A percentile compares a stretch with the other conserved stretches of the same genome.
Conservation (phyloP, 306 rosid genomes). For the Castanea mollissima region DNA sequence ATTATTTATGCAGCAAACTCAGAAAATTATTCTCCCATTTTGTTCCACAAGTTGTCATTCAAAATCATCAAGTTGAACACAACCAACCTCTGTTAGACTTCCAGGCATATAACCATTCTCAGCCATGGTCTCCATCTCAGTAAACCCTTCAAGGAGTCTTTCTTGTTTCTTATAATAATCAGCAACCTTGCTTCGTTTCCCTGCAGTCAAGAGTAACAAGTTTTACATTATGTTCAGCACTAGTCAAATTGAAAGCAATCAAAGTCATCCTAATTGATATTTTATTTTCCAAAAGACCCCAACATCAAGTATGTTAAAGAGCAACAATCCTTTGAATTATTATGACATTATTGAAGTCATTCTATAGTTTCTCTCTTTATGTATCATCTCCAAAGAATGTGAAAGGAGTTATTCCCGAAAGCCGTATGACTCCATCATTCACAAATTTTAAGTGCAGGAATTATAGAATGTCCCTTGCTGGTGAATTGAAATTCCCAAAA, state of each 20-base stretch:
- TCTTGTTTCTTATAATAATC: slow-evolving; percentile 76
- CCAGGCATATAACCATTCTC: slow-evolving; percentile 38
- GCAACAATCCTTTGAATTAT: background rate
- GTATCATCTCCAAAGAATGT: no score
- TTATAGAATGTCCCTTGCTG: no score
- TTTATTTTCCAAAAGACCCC: background rate
- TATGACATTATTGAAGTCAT: background rate
- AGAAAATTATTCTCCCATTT: no score
- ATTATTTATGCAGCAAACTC: no score
- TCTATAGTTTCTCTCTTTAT: no score
- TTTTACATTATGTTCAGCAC: background rate
- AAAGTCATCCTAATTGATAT: background rate
- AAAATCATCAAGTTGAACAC: background rate
- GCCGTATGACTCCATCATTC: no score
- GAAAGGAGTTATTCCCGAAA: no score
- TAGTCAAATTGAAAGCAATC: background rate
- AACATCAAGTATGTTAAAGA: background rate
- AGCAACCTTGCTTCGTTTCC: slow-evolving; percentile 53
- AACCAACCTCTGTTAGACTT: slow-evolving; percentile 60
- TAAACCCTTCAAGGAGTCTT: slow-evolving; percentile 71
- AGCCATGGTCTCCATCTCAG: slow-evolving; percentile 56
- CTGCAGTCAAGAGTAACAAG: slow-evolving; percentile 21
- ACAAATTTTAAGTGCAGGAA: no score
- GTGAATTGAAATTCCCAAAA: no score
- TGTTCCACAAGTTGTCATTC: no score